A percentile compares a stretch with the other conserved stretches of the same genome.
Conservation (phyloP, 2,329 filamentous ascomycete genomes). For the Aspergillus flavus region DNA sequence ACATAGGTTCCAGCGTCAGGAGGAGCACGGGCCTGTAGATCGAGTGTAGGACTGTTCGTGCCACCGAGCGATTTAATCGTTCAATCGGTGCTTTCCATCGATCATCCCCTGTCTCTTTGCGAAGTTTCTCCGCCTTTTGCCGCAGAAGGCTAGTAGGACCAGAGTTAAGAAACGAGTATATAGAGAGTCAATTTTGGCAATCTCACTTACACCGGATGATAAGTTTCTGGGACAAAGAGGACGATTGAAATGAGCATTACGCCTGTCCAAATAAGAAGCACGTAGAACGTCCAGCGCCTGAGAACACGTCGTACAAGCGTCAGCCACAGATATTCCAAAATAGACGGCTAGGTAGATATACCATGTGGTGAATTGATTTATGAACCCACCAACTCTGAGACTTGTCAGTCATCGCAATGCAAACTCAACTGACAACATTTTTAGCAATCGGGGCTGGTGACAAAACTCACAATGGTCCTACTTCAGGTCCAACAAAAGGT, state of each 20-base stretch:
- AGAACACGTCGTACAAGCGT: background rate
- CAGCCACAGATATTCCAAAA: conserved; percentile 8
- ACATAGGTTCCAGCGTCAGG: conserved; percentile 82
- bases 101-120: conserved; percentile 75
- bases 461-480: conserved; percentile 53
- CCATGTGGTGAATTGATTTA: conserved; percentile 74
- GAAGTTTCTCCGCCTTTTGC: conserved; percentile 69
- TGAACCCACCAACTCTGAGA: conserved; percentile 70
- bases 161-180: conserved; percentile 46
- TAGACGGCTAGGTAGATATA: conserved; percentile 20
- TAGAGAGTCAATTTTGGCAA: background rate
- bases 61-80: conserved; percentile 68
- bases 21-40: conserved; percentile 74
- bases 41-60: conserved; percentile 59
- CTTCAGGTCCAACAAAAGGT: conserved; percentile 60
- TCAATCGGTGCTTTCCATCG: conserved; percentile 79
- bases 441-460: background rate
- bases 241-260: conserved; percentile 65
- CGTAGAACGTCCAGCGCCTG: conserved; percentile 79
- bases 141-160: conserved; percentile 57
- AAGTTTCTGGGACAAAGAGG: conserved; percentile 83
- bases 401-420: conserved; percentile 14
- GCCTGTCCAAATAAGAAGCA: conserved; percentile 80
- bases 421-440: background rate
- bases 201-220: conserved; percentile 57